phyloP scores from a whole-genome alignment of 345 rosid species.

The Sonneratia caseolaris region DNA sequence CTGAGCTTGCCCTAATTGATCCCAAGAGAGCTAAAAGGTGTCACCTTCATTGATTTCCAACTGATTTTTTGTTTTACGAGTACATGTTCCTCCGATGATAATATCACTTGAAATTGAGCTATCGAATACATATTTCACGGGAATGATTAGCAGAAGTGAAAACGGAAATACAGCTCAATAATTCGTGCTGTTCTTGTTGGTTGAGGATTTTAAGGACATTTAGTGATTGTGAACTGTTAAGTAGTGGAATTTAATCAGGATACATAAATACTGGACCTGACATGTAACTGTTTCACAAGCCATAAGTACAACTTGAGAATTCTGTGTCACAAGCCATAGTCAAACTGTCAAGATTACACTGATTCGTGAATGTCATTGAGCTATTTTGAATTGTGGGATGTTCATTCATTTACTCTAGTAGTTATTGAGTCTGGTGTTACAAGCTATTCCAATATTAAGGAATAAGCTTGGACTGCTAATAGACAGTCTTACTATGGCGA shows the following conservation, averaged over 20 bases:
- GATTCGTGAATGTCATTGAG: not conserved
- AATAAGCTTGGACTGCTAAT: not conserved
- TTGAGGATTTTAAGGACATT: not conserved
- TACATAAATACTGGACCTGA: not conserved
- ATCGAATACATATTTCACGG: not conserved
- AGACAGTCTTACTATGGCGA: too few species aligned
- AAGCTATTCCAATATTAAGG: not conserved
- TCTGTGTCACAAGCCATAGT: not conserved
- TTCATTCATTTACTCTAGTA: not conserved
- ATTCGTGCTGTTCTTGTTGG: not conserved
- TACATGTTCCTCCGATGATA: not conserved
- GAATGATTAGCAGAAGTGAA: not conserved
- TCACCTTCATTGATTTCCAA: not conserved
- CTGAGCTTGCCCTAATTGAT: constrained; percentile 85
- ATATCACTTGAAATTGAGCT: not conserved
- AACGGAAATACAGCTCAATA: not conserved
- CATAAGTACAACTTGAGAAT: not conserved
- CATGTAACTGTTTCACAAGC: not conserved
- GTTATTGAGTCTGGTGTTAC: not conserved
- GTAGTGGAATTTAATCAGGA: not conserved
- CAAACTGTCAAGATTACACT: not conserved
- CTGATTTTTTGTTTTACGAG: not conserved
- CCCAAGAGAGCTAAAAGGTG: constrained; percentile 97
- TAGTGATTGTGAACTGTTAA: not conserved
- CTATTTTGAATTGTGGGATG: not conserved